Evolutionary conservation across 2,329 filamentous ascomycete species (phyloP), one percentile per base, ranked within the genome.

Genomic region (Alternaria arbusti): DNA sequence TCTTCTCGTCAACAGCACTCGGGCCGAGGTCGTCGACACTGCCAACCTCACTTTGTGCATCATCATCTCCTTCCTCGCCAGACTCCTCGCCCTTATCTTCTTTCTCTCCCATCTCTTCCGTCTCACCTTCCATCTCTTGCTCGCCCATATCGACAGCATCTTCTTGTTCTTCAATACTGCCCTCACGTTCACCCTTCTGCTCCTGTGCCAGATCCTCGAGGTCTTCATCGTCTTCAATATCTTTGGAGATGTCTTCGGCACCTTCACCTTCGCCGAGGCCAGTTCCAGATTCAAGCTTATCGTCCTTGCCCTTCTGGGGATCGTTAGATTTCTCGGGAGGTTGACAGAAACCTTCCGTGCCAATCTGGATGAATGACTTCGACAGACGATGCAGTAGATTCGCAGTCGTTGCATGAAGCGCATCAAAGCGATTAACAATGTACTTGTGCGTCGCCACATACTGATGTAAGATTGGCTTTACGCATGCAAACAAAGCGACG

Each of bases 201-300:
- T 97, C 91, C 77, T 97, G 93, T 0, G 96, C 95, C 47, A 99
- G 84, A 70, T 99, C 96, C 0, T 92, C 89, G 5, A 99, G 83
- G 76, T 99, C 94, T 78, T 99, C 96, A 64, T 99, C 95, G 15
- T 95, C 91, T 67, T 92, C 89, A 50, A 99, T 91, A 74, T 99
- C 96, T 78, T 99, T 98, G 81, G 94, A 98, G 68, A 99, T 98
- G 79, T 99, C 95, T 77, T 99, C 94, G 5, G 91, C 94, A 17
- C 95, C 96, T 79, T 97, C 92, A 11, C 96, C 96, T 49, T 97
- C 96, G 20, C 96, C 96, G 23, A 99, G 88, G 32, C 96, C 96
- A 11, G 94, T 98, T 15, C 96, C 96, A 40, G 89, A 89, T 80
- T 99, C 95, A 28, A 97, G 84, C 71, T 97, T 91, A 12, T 94